Conservation (phyloP, 306 rosid genomes). For the Citrullus amarus region DNA sequence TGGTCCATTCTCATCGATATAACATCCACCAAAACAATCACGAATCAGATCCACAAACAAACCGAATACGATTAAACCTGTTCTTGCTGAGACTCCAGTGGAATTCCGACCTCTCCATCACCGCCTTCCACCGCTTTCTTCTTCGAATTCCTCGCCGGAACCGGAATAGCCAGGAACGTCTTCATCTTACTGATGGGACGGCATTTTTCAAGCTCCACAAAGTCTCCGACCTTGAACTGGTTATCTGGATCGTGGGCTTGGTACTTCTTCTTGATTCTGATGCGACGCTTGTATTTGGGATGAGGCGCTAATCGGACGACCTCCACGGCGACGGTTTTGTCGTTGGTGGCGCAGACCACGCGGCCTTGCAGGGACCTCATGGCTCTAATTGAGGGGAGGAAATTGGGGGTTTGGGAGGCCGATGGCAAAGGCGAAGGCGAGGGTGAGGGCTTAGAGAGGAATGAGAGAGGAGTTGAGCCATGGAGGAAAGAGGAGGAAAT, state of each 20-base stretch:
- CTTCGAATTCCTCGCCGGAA: conserved; percentile 20
- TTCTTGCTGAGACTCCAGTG: conserved; percentile 53
- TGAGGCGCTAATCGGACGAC: conserved; percentile 78
- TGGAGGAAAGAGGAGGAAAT: conserved; percentile 35
- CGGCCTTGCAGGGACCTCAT: conserved; percentile 64
- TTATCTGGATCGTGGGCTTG: conserved; percentile 91
- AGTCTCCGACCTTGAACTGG: conserved; percentile 68
- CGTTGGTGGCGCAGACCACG: conserved; percentile 57
- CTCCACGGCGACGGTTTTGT: conserved; percentile 83
- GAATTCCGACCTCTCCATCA: conserved; percentile 37
- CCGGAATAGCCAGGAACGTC: conserved; percentile 57
- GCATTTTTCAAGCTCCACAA: conserved; percentile 60
- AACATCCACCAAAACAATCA: conserved; percentile 6
- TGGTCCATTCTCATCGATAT: conserved; percentile 2
- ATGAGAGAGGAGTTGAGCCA: conserved; percentile 36
- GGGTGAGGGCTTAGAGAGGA: conserved; percentile 38
- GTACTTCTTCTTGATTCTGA: conserved; percentile 92
- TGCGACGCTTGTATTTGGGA: conserved; percentile 78
- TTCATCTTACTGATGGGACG: conserved; percentile 87
- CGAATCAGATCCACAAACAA: not conserved
- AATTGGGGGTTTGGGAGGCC: conserved; percentile 14
- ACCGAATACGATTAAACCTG: conserved; percentile 8
- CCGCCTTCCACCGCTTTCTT: conserved; percentile 4
- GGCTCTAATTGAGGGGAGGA: conserved; percentile 47
- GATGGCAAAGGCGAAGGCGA: conserved; percentile 24